These are phyloP conservation scores for Millerozyma acaciae DNA, from an alignment of 805 yeast species.

Conservation along the genomic window DNA sequence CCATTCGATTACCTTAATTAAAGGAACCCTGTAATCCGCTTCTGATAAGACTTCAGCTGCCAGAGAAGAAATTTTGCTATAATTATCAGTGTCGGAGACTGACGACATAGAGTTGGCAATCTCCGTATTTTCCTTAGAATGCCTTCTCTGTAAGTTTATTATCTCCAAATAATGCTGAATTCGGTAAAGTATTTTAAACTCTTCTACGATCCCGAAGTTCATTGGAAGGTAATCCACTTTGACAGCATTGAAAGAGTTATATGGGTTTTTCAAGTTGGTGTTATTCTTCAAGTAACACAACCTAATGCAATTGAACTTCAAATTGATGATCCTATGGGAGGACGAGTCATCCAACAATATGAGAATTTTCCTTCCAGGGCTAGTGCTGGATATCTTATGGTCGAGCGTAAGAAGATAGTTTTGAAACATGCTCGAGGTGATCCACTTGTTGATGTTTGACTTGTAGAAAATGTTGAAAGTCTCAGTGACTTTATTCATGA, in stretches of 20 bases:
- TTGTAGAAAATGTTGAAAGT: constrained; percentile 53
- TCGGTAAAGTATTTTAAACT: constrained; percentile 55
- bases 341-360: constrained; percentile 59
- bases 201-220: constrained; percentile 61
- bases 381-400: constrained; percentile 46
- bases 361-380: constrained; percentile 46
- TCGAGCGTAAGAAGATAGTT: constrained; percentile 60
- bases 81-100: background rate
- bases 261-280: constrained; percentile 34
- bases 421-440: constrained; percentile 59
- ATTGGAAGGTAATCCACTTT: constrained; percentile 56
- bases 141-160: constrained; percentile 30
- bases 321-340: constrained; percentile 51
- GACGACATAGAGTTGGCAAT: background rate
- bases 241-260: constrained; percentile 38
- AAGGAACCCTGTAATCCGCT: constrained; percentile 43
- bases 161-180: constrained; percentile 52
- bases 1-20: constrained; percentile 56
- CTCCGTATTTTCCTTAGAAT: constrained; percentile 9
- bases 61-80: constrained; percentile 3
- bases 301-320: constrained; percentile 33
- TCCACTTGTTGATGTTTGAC: constrained; percentile 59
- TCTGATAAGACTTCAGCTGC: constrained; percentile 32
- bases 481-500: constrained; percentile 43
- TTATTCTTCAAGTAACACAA: constrained; percentile 37